Base-by-base conservation (phyloP, 257 asterid genomes). In the Leonotis leonurus region DNA sequence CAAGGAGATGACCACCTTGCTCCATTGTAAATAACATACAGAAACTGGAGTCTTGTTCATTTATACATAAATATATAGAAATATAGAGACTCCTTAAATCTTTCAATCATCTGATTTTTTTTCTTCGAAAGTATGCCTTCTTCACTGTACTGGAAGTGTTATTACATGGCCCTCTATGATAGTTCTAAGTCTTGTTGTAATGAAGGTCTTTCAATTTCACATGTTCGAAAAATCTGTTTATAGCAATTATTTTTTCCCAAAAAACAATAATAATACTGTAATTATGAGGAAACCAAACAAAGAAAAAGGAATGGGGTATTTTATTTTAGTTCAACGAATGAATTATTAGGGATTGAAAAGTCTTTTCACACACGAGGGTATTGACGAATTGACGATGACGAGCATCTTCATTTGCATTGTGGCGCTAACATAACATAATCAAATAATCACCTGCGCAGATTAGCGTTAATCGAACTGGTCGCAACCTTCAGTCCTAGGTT, bases 1-100 rank as follows among this genome's bases (percentile, higher is more conserved):
- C 65, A 45, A 60, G 49, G 49, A 16, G 68, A 32, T 30, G 75
- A 54, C 44, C 78, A 64, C 8, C 73, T 76, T 33, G 64, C 73
- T 64, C 75, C 70, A 13, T 58, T 72, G 61, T 76, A 65, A 46
- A 56, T 25, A 18, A 39, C 8, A 26, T 20, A 24, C 63, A 17
- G 46, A 48, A 70, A 30, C 56, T 13, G 14, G 48, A 26, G 27
- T 33, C 2, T n/a, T 55, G 61, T 6, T 69, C 45, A 51, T 68
- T 27, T 24, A 67, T 14, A 68, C 57, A n/a, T 2, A 7, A 33
- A 8, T 33, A 25, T 16, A 56, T 9, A 22, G 32, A 45, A 24
- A 33, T 13, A 37, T 17, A 59, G 44, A 68, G 25, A 60, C 39
- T 6, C 11, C 11, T 8, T 4, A 24, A 45, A 68, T 37, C 33